A percentile compares a stretch with the other conserved stretches of the same genome.
Evolutionary conservation across 1,284 basidiomycete species (phyloP).

Genomic region (Malassezia cuniculi): DNA sequence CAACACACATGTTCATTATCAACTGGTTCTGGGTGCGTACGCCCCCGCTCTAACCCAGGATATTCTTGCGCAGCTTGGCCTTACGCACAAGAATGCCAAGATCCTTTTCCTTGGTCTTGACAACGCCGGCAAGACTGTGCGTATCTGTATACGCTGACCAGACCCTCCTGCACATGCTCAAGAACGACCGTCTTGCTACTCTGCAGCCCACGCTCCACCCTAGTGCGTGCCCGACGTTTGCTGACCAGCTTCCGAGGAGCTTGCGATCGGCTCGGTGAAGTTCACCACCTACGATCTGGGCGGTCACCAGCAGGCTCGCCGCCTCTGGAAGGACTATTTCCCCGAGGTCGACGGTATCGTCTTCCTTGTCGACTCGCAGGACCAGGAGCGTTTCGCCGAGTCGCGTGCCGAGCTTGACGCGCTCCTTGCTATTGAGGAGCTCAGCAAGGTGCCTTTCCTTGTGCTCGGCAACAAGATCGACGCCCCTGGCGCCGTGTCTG

Average conservation of each 20-base stretch:
- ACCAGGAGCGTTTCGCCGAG: slow-evolving; percentile 89
- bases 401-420: slow-evolving; percentile 94
- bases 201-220: slow-evolving; percentile 97
- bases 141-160: slow-evolving; percentile 47
- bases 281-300: slow-evolving; percentile 98
- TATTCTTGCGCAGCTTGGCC: slow-evolving; percentile 51
- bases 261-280: slow-evolving; percentile 96
- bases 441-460: slow-evolving; percentile 87
- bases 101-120: slow-evolving; percentile 94
- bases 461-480: slow-evolving; percentile 99
- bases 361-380: slow-evolving; percentile 93
- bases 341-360: slow-evolving; percentile 98
- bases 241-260: slow-evolving; percentile 81
- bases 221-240: slow-evolving; percentile 52
- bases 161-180: slow-evolving; percentile 98
- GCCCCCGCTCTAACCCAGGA: neutral
- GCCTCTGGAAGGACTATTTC: slow-evolving; percentile 99
- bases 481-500: slow-evolving; percentile 88
- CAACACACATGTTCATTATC: slow-evolving; percentile 37
- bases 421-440: slow-evolving; percentile 70
- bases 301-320: slow-evolving; percentile 91
- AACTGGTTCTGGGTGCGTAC: slow-evolving; percentile 45
- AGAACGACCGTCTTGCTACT: slow-evolving; percentile 95
- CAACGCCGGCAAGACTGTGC: slow-evolving; percentile 96
- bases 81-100: slow-evolving; percentile 98